These are phyloP conservation scores for Triglochin maritima DNA, from an alignment of 106 monocot species.

Conservation along the genomic window DNA sequence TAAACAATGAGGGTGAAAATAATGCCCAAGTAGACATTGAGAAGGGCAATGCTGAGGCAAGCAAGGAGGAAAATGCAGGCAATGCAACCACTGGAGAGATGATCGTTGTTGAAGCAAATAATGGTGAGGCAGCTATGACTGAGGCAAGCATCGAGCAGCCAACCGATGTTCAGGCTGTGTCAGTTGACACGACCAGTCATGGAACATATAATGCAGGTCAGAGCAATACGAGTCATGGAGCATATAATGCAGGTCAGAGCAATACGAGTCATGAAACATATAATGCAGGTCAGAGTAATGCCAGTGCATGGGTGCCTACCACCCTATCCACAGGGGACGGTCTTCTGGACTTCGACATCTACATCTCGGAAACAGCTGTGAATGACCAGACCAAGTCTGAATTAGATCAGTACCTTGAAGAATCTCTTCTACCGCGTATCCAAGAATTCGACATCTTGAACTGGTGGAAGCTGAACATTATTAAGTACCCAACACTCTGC, in stretches of 20 bases:
- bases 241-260: not conserved
- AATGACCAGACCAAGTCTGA: constrained; percentile 14
- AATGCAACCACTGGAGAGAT: not conserved
- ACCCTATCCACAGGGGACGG: constrained; percentile 12
- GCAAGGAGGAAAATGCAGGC: not conserved
- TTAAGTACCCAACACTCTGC: constrained; percentile 25
- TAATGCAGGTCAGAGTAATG: not conserved
- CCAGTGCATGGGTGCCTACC: not conserved
- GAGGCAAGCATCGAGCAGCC: too few species aligned
- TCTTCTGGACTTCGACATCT: constrained; percentile 22
- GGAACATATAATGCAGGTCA: not conserved
- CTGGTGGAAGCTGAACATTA: constrained; percentile 28
- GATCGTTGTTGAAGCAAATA: not conserved
- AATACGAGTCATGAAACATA: not conserved
- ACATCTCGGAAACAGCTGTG: constrained; percentile 16
- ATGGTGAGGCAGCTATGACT: not conserved
- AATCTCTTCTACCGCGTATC: constrained; percentile 19
- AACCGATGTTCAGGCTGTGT: too few species aligned
- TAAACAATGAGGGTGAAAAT: too few species aligned
- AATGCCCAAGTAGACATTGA: not conserved
- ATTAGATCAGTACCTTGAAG: constrained; percentile 28
- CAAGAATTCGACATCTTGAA: constrained; percentile 21
- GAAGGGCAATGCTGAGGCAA: not conserved
- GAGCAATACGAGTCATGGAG: too few species aligned
- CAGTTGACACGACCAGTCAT: not conserved